A percentile compares a stretch with the other conserved stretches of the same genome.
These are phyloP conservation scores for Cladophialophora yegresii DNA, from an alignment of 2,329 filamentous ascomycete species.

Conservation along the genomic window DNA sequence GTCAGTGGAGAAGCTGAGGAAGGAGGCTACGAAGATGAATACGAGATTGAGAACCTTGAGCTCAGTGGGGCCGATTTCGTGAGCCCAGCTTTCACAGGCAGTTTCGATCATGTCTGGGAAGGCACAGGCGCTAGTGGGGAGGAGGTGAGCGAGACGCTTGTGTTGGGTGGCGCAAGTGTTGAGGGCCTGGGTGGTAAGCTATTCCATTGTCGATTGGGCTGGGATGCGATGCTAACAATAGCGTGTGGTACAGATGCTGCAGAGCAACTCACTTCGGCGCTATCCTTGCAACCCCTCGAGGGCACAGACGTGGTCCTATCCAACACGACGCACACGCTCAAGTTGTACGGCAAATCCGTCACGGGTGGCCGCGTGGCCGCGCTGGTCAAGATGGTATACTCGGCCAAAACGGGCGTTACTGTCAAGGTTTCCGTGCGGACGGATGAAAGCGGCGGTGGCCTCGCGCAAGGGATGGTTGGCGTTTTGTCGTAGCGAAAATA, in stretches of 20 bases:
- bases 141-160: conserved; percentile 86
- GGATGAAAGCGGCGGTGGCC: conserved; percentile 75
- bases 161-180: conserved; percentile 68
- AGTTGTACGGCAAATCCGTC: conserved; percentile 93
- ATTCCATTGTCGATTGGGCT: conserved; percentile 17
- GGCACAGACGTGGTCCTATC: conserved; percentile 89
- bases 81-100: conserved; percentile 87
- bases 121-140: conserved; percentile 86
- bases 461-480: conserved; percentile 57
- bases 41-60: conserved; percentile 92
- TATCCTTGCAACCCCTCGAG: conserved; percentile 91
- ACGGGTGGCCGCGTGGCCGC: conserved; percentile 85
- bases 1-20: conserved; percentile 91
- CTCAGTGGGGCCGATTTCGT: conserved; percentile 91
- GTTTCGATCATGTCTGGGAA: conserved; percentile 95
- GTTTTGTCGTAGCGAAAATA: conserved; percentile 19
- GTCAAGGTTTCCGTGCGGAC: conserved; percentile 91
- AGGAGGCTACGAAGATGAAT: conserved; percentile 92
- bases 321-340: conserved; percentile 88
- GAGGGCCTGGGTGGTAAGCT: conserved; percentile 88
- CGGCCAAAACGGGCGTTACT: conserved; percentile 87
- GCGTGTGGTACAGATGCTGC: conserved; percentile 71
- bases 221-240: conserved; percentile 27
- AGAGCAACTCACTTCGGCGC: conserved; percentile 79
- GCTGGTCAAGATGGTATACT: conserved; percentile 89